Percentiles rank a stretch among this genome's conserved stretches.
phyloP scores from a whole-genome alignment of 257 asterid species.

The Nicotiana attenuata region DNA sequence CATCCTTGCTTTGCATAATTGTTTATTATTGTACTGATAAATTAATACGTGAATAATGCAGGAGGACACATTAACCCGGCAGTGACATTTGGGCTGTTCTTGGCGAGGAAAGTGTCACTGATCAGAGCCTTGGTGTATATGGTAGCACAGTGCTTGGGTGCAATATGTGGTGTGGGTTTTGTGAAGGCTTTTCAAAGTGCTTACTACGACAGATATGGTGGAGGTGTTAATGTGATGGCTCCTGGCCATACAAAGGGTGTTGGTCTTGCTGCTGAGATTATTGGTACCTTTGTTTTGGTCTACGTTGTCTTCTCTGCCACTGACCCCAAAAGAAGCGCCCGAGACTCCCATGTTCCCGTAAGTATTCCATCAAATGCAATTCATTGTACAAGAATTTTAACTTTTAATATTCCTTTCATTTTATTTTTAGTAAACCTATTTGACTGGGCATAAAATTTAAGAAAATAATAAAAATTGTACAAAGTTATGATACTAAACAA shows the following conservation, averaged over 20 bases:
- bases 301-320: slow-evolving; percentile 52
- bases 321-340: slow-evolving; percentile 48
- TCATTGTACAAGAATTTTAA: too few relatives aligned
- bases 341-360: slow-evolving; percentile 55
- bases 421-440: too few relatives aligned
- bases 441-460: too few relatives aligned
- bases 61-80: slow-evolving; percentile 53
- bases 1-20: too few relatives aligned
- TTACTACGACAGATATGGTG: slow-evolving; percentile 28
- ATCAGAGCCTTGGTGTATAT: slow-evolving; percentile 40
- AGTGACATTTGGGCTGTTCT: slow-evolving; percentile 44
- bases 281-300: slow-evolving; percentile 45
- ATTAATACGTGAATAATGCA: neutral
- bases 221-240: slow-evolving; percentile 34
- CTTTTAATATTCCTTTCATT: too few relatives aligned
- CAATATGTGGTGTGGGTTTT: slow-evolving; percentile 43
- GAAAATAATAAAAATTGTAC: too few relatives aligned
- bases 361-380: neutral
- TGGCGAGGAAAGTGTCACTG: slow-evolving; percentile 44
- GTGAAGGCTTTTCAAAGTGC: slow-evolving; percentile 40
- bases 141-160: slow-evolving; percentile 47
- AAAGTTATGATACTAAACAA: too few relatives aligned
- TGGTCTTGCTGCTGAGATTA: slow-evolving; percentile 47
- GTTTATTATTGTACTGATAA: too few relatives aligned
- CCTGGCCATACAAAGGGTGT: slow-evolving; percentile 34